Conservation (phyloP, 139 green algal genomes). For the Volvox reticuliferus region DNA sequence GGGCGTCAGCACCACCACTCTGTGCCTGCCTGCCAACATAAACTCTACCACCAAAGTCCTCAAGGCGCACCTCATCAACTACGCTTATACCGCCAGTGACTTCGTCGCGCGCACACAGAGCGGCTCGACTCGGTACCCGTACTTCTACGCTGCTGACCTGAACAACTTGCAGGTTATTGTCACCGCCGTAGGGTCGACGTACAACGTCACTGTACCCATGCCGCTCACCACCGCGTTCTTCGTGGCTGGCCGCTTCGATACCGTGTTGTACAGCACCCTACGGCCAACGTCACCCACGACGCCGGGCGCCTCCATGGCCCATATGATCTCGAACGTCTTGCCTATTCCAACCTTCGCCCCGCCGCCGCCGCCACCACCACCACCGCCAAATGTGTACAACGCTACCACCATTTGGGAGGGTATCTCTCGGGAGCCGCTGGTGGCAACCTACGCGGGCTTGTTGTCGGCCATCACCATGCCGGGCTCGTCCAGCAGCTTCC, state of each 20-base stretch:
- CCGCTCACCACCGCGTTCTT: not conserved
- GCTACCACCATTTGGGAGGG: not conserved
- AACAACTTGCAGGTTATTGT: not conserved
- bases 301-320: not conserved
- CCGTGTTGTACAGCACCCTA: not conserved
- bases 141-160: not conserved
- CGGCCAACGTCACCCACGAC: not conserved
- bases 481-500: not conserved
- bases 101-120: not conserved
- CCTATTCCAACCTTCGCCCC: not conserved
- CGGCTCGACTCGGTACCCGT: not conserved
- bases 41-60: not conserved
- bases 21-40: not conserved
- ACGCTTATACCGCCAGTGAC: not conserved
- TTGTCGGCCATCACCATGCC: not conserved
- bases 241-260: not conserved
- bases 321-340: constrained; percentile 8
- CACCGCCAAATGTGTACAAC: not conserved
- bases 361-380: constrained; percentile 18
- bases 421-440: not conserved
- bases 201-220: not conserved
- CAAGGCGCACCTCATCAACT: not conserved
- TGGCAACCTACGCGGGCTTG: not conserved
- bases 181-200: no score
- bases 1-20: not conserved